A percentile compares a stretch with the other conserved stretches of the same genome.
Evolutionary conservation across 2,329 filamentous ascomycete genomes (phyloP).

Genomic region (Aspergillus novoparasiticus): DNA sequence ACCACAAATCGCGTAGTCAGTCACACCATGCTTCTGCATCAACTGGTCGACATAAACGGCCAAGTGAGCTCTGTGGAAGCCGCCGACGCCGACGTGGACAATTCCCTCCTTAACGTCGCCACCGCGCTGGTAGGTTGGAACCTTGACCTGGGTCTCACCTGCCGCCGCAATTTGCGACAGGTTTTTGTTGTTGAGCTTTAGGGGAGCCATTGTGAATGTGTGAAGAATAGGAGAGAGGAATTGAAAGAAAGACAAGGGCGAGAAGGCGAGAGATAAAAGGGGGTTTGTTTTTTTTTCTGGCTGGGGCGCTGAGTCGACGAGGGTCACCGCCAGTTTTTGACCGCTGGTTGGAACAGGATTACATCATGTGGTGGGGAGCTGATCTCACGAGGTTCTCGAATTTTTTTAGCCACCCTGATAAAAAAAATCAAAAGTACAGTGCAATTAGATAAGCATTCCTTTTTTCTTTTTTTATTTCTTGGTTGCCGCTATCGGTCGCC

Average conservation of each 20-base stretch:
- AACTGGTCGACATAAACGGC: constrained; percentile 56
- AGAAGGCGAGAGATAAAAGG: neutral
- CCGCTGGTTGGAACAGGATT: constrained; percentile 7
- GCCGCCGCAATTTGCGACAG: constrained; percentile 39
- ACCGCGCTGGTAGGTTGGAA: constrained; percentile 50
- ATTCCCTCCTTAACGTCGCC: constrained; percentile 55
- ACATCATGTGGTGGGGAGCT: constrained; percentile 4
- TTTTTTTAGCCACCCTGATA: neutral
- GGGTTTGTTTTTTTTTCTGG: neutral
- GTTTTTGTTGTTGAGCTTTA: constrained; percentile 46
- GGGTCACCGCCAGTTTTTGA: constrained; percentile 24
- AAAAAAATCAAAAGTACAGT: neutral
- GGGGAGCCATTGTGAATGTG: constrained; percentile 30
- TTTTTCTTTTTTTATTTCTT: neutral
- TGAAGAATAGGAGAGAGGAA: neutral
- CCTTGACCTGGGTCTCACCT: constrained; percentile 32
- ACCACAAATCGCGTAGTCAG: constrained; percentile 55
- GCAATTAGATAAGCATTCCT: neutral
- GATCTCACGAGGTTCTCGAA: neutral
- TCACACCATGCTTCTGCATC: constrained; percentile 50
- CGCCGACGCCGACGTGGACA: constrained; percentile 58
- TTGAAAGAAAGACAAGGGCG: neutral
- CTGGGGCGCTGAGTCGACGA: neutral
- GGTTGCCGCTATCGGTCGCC: neutral
- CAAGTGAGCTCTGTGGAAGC: constrained; percentile 58